These are phyloP conservation scores for Neurospora tetrasperma DNA, from an alignment of 495 filamentous ascomycete genomes.

Conservation along the genomic window DNA sequence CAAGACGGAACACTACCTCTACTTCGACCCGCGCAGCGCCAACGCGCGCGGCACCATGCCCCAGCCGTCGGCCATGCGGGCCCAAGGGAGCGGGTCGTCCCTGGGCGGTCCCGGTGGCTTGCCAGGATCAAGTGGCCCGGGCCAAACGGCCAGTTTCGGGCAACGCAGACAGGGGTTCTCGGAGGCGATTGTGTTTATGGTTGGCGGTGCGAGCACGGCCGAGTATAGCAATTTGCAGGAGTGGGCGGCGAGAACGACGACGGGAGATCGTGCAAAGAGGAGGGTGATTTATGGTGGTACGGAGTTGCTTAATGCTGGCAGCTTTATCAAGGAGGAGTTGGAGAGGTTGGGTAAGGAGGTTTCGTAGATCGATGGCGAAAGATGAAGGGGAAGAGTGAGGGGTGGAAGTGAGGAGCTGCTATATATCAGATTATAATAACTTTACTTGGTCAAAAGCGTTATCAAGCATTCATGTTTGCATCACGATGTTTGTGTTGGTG, in stretches of 20 bases:
- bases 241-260: slow-evolving; percentile 71
- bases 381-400: not conserved
- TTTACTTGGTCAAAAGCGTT: not conserved
- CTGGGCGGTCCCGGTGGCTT: slow-evolving; percentile 28
- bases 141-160: slow-evolving; percentile 81
- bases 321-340: slow-evolving; percentile 75
- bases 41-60: slow-evolving; percentile 92
- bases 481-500: not conserved
- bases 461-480: not conserved
- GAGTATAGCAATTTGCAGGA: slow-evolving; percentile 98
- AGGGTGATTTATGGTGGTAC: slow-evolving; percentile 94
- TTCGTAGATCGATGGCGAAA: slow-evolving; percentile 10
- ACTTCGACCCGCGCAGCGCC: slow-evolving; percentile 90
- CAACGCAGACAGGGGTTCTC: slow-evolving; percentile 88
- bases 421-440: not conserved
- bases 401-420: not conserved
- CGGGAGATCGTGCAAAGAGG: slow-evolving; percentile 45
- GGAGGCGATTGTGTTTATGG: slow-evolving; percentile 93
- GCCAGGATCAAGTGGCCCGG: slow-evolving; percentile 39
- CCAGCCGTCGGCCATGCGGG: slow-evolving; percentile 49
- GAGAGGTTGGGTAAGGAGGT: slow-evolving; percentile 58
- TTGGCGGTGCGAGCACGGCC: slow-evolving; percentile 96
- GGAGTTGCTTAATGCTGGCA: slow-evolving; percentile 80
- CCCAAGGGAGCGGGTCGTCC: slow-evolving; percentile 15
- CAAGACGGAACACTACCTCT: slow-evolving; percentile 97